Base-by-base conservation (phyloP, 495 filamentous ascomycete species). In the Lasiosphaeria hispida region DNA sequence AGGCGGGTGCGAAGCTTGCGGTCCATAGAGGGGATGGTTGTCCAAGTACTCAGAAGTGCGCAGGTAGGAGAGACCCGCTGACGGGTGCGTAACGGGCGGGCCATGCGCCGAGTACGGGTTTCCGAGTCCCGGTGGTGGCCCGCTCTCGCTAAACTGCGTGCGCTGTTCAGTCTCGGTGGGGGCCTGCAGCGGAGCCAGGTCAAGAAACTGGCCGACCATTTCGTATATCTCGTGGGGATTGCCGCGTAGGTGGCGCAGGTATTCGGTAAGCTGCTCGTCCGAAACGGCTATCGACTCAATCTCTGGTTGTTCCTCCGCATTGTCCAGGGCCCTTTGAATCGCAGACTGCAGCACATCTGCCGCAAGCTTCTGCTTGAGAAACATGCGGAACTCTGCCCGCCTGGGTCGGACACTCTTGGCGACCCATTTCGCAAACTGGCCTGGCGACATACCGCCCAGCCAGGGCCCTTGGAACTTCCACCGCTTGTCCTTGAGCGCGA, bases 61-160 rank as follows among this genome's bases (percentile, higher is more conserved):
- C 33, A 87, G 77, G 74, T 97, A 97, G 38, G 89, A 88, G 14
- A 97, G 74, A 59, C 94, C 94, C 2, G 87, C 95, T 1, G 92
- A 94, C 1, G 95, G 94, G 72, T 99, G 94, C 8, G 93, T 97
- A 53, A 81, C 81, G 1, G 89, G 90, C 3, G 92, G 88, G 2
- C 89, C 87, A 7, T 66, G 63, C 10, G 74, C 67, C 10, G 81
- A 81, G 63, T 88, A 88, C 30, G 79, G 76, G 54, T 65, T 77
- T 1, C 55, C 53, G 8, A n/a, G n/a, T n/a, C n/a, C n/a, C n/a
- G n/a, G n/a, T n/a, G n/a, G n/a, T n/a, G n/a, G n/a, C n/a, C n/a
- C n/a, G n/a, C n/a, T n/a, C n/a, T n/a, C n/a, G n/a, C n/a, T n/a
- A n/a, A n/a, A n/a, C n/a, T n/a, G n/a, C n/a, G n/a, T n/a, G n/a